These are phyloP conservation scores for Albugo candida DNA, from an alignment of 352 stramenopile genomes.

Conservation along the genomic window DNA sequence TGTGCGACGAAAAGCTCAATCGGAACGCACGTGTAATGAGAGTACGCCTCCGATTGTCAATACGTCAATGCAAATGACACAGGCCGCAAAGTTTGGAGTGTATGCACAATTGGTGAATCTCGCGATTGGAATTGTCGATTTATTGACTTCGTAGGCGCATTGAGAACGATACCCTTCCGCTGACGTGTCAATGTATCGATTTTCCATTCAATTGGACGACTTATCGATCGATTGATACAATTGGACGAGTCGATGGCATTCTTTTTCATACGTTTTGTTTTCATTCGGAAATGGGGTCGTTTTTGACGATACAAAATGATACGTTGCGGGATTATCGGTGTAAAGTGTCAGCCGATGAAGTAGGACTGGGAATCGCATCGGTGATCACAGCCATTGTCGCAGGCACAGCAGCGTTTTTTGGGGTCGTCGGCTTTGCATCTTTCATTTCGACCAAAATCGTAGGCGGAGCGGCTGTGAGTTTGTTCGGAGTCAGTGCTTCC, in stretches of 20 bases:
- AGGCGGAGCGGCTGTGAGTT: conserved; percentile 2
- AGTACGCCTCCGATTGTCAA: conserved; percentile 19
- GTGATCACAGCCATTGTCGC: conserved; percentile 3
- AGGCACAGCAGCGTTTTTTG: conserved; percentile 1
- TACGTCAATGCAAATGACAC: conserved; percentile 47
- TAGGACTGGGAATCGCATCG: conserved; percentile 7
- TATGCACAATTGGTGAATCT: conserved; percentile 67
- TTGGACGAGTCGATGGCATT: no score
- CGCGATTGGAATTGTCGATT: conserved; percentile 44
- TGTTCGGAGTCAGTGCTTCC: conserved; percentile 7
- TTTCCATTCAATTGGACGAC: no score
- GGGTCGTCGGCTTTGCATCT: conserved; percentile 2
- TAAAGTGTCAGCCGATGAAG: conserved; percentile 9
- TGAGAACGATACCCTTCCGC: no score
- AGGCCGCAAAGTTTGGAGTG: conserved; percentile 58
- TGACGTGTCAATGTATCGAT: no score
- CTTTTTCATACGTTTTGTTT: no score
- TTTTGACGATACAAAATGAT: conserved; percentile 13
- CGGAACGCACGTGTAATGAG: conserved; percentile 13
- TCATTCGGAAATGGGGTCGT: conserved; percentile 11
- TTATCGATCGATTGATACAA: no score
- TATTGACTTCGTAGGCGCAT: conserved; percentile 10
- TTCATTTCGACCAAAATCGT: background rate
- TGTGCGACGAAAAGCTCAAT: conserved; percentile 28
- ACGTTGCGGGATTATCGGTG: conserved; percentile 8